These are phyloP conservation scores for Russula ochroleuca DNA, from an alignment of 768 basidiomycete genomes.

Conservation along the genomic window DNA sequence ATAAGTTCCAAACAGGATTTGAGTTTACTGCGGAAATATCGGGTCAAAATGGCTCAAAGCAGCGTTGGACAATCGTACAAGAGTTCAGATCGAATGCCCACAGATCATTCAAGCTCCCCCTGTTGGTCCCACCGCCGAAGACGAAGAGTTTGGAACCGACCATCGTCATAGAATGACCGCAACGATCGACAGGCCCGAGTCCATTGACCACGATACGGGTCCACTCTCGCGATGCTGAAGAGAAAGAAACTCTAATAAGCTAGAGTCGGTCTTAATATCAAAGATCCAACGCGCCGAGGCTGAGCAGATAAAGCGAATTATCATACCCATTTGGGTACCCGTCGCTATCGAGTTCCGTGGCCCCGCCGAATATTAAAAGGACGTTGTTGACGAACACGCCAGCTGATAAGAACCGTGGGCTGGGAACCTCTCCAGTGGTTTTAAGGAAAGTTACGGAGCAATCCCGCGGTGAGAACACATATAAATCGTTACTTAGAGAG, in stretches of 20 bases:
- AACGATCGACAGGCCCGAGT: slow-evolving; percentile 75
- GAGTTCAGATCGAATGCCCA: slow-evolving; percentile 77
- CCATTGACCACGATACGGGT: slow-evolving; percentile 76
- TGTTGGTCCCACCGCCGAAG: slow-evolving; percentile 94
- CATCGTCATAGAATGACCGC: slow-evolving; percentile 91
- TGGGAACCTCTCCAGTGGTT: slow-evolving; percentile 84
- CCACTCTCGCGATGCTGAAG: slow-evolving; percentile 88
- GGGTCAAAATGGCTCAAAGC: slow-evolving; percentile 35
- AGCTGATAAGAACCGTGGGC: slow-evolving; percentile 83
- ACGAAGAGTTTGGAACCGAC: slow-evolving; percentile 86
- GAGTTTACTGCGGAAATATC: slow-evolving; percentile 57
- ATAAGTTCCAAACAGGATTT: slow-evolving; percentile 78
- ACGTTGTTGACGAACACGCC: slow-evolving; percentile 94
- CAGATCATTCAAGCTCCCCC: slow-evolving; percentile 88
- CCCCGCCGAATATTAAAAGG: slow-evolving; percentile 96
- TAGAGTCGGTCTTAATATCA: background rate
- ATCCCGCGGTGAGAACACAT: slow-evolving; percentile 70
- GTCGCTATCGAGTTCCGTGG: slow-evolving; percentile 79
- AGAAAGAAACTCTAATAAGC: background rate
- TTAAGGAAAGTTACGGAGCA: slow-evolving; percentile 77
- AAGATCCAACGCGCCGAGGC: slow-evolving; percentile 62
- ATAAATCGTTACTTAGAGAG: slow-evolving; percentile 72
- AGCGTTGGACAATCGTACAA: slow-evolving; percentile 51
- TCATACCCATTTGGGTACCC: slow-evolving; percentile 63
- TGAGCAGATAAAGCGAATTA: slow-evolving; percentile 88